These are phyloP conservation scores for Microcos paniculata DNA, from an alignment of 345 rosid genomes.

Conservation along the genomic window DNA sequence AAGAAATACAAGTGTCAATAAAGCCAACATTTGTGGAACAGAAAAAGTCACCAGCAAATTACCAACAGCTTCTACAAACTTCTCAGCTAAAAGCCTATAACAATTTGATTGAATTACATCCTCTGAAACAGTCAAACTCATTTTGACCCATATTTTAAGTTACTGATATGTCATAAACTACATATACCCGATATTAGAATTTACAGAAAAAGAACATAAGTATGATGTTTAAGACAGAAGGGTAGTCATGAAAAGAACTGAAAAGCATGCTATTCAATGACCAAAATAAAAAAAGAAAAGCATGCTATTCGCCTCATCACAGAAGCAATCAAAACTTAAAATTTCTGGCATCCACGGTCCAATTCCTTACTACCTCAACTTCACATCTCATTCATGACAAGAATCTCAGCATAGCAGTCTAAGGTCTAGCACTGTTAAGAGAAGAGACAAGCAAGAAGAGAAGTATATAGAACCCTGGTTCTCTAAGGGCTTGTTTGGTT, in stretches of 20 bases:
- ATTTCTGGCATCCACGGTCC: not conserved
- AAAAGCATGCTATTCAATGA: too few species aligned
- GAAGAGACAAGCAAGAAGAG: not conserved
- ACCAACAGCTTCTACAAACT: not conserved
- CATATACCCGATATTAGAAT: not conserved
- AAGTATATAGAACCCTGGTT: not conserved
- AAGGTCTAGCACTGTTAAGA: not conserved
- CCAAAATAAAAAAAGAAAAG: too few species aligned
- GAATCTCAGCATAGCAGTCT: too few species aligned
- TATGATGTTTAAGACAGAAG: not conserved
- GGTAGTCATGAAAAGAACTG: not conserved
- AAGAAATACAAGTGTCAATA: slow-evolving; percentile 10
- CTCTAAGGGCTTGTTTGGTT: too few species aligned
- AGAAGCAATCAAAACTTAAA: not conserved
- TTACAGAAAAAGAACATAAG: too few species aligned
- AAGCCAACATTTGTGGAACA: not conserved
- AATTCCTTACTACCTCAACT: not conserved
- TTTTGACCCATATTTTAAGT: not conserved
- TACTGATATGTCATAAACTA: not conserved
- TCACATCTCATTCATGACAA: not conserved
- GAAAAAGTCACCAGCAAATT: not conserved
- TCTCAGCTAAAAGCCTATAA: not conserved
- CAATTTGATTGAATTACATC: not conserved
- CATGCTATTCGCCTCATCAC: not conserved
- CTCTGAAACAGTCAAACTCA: not conserved